Evolutionary conservation across 2,329 filamentous ascomycete genomes (phyloP), one percentile per base, ranked within the genome.

Genomic region (Beauveria bassiana): DNA sequence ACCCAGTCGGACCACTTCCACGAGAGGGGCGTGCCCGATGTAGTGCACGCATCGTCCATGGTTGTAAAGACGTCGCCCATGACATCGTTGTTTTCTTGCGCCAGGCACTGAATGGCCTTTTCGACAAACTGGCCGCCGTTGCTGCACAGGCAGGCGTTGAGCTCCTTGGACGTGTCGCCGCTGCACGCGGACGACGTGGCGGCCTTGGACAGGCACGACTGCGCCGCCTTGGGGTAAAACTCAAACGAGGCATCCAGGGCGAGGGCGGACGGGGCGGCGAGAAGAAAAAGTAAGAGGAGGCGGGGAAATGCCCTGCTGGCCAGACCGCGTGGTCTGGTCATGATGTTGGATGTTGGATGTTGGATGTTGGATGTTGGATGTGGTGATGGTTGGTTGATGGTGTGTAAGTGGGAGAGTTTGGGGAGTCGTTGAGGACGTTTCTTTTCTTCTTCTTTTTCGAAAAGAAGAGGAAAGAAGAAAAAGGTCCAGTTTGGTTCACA

Each of bases 41-140:
- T 70, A 10, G 65, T 64, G 67, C 79, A 81, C 28, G 77, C 75
- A 28, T 65, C 66, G 3, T 66, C 55, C 70, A 81, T 72, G 8
- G 69, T 75, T 10, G 69, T 64, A 64, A 78, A 81, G 43, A 78
- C 75, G n/a, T 68, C 66, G 24, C 67, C 61, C 7, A 79, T 64
- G 49, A 78, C 74, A 40, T 26, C 62, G 0, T 67, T 65, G 47
- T 72, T 73, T 3, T 67, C 42, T 20, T 64, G 61, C 10, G 74
- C 77, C 18, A 81, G 66, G 67, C 79, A 81, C 4, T 61, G 60
- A 1, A 78, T 79, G 7, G 75, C 64, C 31, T 70, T 70, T n/a
- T 73, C 74, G 61, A 80, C 70, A 66, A 81, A 81, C 64, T 74
- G 69, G 47, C 76, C 75, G n/a, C 70, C 67, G 64, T 81, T 79